phyloP scores from a whole-genome alignment of 1,284 basidiomycete species.

The Ganoderma leucocontextum region DNA sequence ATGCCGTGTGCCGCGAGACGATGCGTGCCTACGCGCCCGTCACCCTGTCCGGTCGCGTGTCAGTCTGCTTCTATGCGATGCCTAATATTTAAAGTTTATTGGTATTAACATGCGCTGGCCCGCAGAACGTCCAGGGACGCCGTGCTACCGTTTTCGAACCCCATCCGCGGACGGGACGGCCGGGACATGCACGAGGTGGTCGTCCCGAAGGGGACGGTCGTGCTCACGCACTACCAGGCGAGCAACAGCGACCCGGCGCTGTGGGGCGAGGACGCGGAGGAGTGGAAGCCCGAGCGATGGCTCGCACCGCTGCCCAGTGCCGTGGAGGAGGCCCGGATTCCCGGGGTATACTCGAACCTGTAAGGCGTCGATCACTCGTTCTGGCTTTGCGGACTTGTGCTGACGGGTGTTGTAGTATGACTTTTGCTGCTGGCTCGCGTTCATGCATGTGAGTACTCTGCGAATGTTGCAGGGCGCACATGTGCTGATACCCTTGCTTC shows the following conservation, averaged over 20 bases:
- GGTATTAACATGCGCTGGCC: too few relatives aligned
- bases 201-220: conserved; percentile 6
- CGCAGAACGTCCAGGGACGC: conserved; percentile 5
- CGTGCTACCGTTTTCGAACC: conserved; percentile 10
- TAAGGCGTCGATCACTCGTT: not conserved
- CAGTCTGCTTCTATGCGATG: not conserved
- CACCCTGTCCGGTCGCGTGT: conserved; percentile 1
- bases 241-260: conserved; percentile 4
- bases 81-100: too few relatives aligned
- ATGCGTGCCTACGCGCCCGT: conserved; percentile 55
- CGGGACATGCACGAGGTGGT: conserved; percentile 7
- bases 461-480: not conserved
- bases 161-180: conserved; percentile 9
- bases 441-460: conserved; percentile 5
- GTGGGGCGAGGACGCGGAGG: conserved; percentile 12
- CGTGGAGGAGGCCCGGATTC: conserved; percentile 8
- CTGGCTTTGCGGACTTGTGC: not conserved
- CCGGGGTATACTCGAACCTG: conserved; percentile 17
- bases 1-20: conserved; percentile 47
- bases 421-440: conserved; percentile 6
- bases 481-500: not conserved
- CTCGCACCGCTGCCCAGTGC: conserved; percentile 7
- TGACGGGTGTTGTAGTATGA: conserved; percentile 2
- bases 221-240: conserved; percentile 9
- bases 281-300: conserved; percentile 19